Base-by-base conservation (phyloP, 1,284 basidiomycete species). In the Ganoderma boninense region DNA sequence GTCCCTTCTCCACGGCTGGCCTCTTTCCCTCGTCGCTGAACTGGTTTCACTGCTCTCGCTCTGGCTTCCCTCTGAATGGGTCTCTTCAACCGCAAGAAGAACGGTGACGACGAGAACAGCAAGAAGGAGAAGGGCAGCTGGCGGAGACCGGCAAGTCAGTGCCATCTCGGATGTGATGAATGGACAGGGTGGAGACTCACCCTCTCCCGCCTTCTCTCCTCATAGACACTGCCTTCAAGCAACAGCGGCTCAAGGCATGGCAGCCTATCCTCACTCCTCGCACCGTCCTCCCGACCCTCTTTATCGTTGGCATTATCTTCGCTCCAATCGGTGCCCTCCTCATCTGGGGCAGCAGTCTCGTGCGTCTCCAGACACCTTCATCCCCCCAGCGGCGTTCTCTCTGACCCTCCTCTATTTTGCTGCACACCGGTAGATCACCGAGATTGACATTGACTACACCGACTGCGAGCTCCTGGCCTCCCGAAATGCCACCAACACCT, bases 241-340 rank as follows among this genome's bases (percentile, higher is more conserved):
- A 99, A 82, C 98, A 99, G 83, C 95, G 98, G 69, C 89, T 99
- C 79, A 99, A 99, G 85, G 98, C 98, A 78, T 99, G 98, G 98
- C 98, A 99, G 87, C 98, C 98, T 23, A 98, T 99, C 80, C 88
- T 99, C 56, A 99, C 97, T 0, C 98, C 98, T 3, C 96, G 96
- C 82, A 97, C 97, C 1, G 98, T 99, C 18, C 88, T 99, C 14
- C 98, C 98, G 6, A 97, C 97, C 1, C 89, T 99, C 66, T 98
- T 99, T 83, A 90, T 98, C 77, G 91, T 99, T 77, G 97, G 95
- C 63, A 87, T 99, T 76, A 84, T 99, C 76, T 99, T 99, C 80
- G 97, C 96, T 1, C 97, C 97, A 68, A 97, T 99, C 77, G 98
- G 97, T 26, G 98, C 92, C 64, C 87, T 99, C 60, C 90, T 97